These are phyloP conservation scores for Aspergillus flavus DNA, from an alignment of 2,329 filamentous ascomycete genomes.

Conservation along the genomic window DNA sequence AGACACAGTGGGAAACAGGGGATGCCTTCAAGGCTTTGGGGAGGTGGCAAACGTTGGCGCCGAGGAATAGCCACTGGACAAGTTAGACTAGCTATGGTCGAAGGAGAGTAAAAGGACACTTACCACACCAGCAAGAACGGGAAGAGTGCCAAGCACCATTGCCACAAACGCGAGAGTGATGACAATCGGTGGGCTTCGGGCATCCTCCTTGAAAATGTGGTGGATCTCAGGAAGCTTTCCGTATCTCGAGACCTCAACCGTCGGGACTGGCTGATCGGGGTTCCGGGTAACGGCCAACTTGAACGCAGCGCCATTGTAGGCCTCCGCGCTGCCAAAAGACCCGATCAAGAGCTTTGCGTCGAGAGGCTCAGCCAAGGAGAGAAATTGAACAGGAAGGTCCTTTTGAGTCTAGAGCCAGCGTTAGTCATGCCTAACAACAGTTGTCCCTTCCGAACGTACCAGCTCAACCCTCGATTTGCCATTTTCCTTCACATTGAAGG, in stretches of 20 bases:
- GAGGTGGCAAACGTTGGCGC: slow-evolving; percentile 80
- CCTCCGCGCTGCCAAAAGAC: slow-evolving; percentile 76
- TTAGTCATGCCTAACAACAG: neutral
- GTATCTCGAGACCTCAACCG: slow-evolving; percentile 76
- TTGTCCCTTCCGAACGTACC: slow-evolving; percentile 57
- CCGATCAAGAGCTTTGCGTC: slow-evolving; percentile 81
- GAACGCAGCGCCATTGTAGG: slow-evolving; percentile 72
- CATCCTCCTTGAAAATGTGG: slow-evolving; percentile 83
- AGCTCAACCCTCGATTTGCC: slow-evolving; percentile 85
- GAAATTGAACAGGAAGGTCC: slow-evolving; percentile 83
- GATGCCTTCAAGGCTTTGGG: slow-evolving; percentile 73
- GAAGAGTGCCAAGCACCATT: slow-evolving; percentile 72
- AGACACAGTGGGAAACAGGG: slow-evolving; percentile 78
- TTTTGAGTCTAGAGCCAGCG: slow-evolving; percentile 69
- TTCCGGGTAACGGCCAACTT: slow-evolving; percentile 69
- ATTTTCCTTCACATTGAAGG: slow-evolving; percentile 79
- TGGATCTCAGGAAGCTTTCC: slow-evolving; percentile 81
- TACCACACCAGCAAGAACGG: slow-evolving; percentile 71
- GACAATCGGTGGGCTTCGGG: slow-evolving; percentile 76
- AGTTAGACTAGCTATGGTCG: neutral
- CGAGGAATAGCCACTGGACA: slow-evolving; percentile 73
- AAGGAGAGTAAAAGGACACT: slow-evolving; percentile 34
- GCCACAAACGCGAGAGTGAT: slow-evolving; percentile 77
- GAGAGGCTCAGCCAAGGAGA: slow-evolving; percentile 67
- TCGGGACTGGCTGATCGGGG: slow-evolving; percentile 59